Evolutionary conservation across 768 basidiomycete species (phyloP), one percentile per base, ranked within the genome.

Genomic region (Podaxis sp.): DNA sequence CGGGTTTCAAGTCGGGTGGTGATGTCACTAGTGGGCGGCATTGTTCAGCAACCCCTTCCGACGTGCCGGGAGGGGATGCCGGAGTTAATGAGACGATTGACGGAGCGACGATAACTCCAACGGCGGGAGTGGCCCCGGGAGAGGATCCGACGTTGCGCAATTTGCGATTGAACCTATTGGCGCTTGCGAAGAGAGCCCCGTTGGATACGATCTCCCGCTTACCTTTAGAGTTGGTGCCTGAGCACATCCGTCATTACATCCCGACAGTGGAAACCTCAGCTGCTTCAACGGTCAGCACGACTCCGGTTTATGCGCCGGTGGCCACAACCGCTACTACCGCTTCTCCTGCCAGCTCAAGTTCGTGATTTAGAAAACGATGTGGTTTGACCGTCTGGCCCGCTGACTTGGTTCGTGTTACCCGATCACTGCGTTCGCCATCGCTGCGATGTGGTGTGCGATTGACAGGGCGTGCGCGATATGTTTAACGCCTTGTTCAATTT

Each of bases 101-200:
- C 39, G 36, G 19, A 5, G 17, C 19, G 24, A 15, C 30, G 46
- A 24, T 55, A 22, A 36, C 3, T 8, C 30, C 64, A 4, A 38
- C 17, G 24, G 38, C 33, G 48, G 24, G 19, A 38, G 53, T 36
- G 22, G 33, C 13, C 15, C 36, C 46, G 11, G 61, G 39, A 19
- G 88, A 88, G 69, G 84, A 87, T 60, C 77, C 82, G 2, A 66
- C 77, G 17, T 53, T 87, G 68, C 81, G 82, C 59, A 82, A 86
- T 58, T 75, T 92, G 54, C 82, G 91, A 42, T 76, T 93, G 66
- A 92, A 91, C 70, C 77, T 93, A 30, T 80, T 93, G 28, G 90
- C 90, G 1, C 78, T 93, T 38, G 88, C 89, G 61, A 91, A 92
- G 70, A 82, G 90, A 5, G 90, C 90, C 9, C 92, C 92, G 1